These are phyloP conservation scores for Vaccinium vitisidaea DNA, from an alignment of 148 eudicot genomes.

Conservation along the genomic window DNA sequence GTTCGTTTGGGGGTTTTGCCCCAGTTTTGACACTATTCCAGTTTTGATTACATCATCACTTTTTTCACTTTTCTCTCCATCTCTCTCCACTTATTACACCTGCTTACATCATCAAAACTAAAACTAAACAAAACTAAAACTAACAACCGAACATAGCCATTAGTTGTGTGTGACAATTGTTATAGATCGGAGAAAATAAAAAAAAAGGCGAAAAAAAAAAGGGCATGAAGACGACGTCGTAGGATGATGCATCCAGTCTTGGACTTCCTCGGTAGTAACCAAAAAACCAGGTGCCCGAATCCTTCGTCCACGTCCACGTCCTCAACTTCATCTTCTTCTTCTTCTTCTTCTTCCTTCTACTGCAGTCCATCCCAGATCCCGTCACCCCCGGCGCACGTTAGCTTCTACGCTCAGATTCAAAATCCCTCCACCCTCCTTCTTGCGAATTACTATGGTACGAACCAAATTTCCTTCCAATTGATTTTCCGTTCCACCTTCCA, in stretches of 20 bases:
- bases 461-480: neutral
- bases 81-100: too few species aligned
- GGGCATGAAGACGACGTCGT: neutral
- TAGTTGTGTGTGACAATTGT: too few species aligned
- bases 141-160: too few species aligned
- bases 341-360: conserved; percentile 4
- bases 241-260: neutral
- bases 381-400: neutral
- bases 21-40: too few species aligned
- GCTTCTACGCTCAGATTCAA: neutral
- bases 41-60: too few species aligned
- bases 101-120: too few species aligned
- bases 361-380: neutral
- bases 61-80: too few species aligned
- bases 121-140: too few species aligned
- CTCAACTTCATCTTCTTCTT: neutral
- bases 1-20: too few species aligned
- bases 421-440: neutral
- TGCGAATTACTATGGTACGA: neutral
- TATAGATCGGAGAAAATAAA: too few species aligned
- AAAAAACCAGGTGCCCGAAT: neutral
- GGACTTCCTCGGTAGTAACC: neutral
- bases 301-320: neutral
- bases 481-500: too few species aligned
- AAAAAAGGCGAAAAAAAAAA: too few species aligned